Conservation (phyloP, 2,329 filamentous ascomycete genomes). For the Leptographium lundbergii region DNA sequence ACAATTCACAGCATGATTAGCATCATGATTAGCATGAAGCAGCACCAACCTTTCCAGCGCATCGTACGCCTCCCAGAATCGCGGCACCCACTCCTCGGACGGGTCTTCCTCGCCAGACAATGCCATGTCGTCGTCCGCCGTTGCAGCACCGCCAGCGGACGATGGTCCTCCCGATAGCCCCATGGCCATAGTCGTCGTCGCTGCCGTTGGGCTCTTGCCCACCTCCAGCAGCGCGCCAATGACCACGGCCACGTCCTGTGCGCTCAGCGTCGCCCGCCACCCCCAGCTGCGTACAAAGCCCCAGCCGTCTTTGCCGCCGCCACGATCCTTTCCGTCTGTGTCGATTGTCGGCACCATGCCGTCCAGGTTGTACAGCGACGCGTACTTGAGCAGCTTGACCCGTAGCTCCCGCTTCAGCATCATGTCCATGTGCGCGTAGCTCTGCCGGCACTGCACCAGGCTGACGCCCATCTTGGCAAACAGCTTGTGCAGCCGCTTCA, state of each 20-base stretch:
- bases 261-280: slow-evolving; percentile 87
- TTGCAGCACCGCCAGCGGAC: slow-evolving; percentile 25
- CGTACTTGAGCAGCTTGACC: slow-evolving; percentile 78
- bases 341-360: slow-evolving; percentile 76
- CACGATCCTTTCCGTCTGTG: slow-evolving; percentile 55
- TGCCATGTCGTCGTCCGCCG: slow-evolving; percentile 29
- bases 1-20: too few relatives aligned
- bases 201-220: slow-evolving; percentile 42
- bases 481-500: slow-evolving; percentile 83
- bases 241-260: slow-evolving; percentile 87
- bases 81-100: slow-evolving; percentile 49
- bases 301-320: slow-evolving; percentile 78
- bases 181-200: slow-evolving; percentile 18
- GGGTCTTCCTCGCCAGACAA: slow-evolving; percentile 25
- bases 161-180: slow-evolving; percentile 19
- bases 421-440: slow-evolving; percentile 98
- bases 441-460: slow-evolving; percentile 84
- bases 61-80: slow-evolving; percentile 63
- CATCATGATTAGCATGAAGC: slow-evolving; percentile 13
- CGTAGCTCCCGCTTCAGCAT: slow-evolving; percentile 74
- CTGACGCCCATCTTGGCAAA: slow-evolving; percentile 97
- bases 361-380: slow-evolving; percentile 84
- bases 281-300: slow-evolving; percentile 97
- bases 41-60: slow-evolving; percentile 50
- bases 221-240: slow-evolving; percentile 89